Evolutionary conservation across 2,329 filamentous ascomycete species (phyloP).

Genomic region (Coniochaeta hoffmannii): DNA sequence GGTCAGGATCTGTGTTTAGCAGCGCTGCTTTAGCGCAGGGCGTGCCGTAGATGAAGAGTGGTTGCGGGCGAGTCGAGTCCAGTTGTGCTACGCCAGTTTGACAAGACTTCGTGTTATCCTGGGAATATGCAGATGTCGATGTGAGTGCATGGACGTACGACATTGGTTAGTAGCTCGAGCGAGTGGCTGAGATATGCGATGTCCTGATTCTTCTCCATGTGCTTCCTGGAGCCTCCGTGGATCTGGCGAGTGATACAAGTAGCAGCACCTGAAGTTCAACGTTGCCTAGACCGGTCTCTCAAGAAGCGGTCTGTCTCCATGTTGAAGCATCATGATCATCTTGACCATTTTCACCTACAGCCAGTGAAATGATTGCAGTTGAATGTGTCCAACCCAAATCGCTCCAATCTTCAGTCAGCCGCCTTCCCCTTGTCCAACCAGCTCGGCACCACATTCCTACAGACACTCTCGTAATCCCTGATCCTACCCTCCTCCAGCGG

Average conservation of each 20-base stretch:
- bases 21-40: too few relatives aligned
- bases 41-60: neutral
- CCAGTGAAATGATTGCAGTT: too few relatives aligned
- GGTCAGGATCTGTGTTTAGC: neutral
- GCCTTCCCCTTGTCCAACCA: constrained; percentile 55
- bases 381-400: neutral
- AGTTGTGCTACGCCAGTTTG: neutral
- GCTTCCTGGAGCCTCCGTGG: too few relatives aligned
- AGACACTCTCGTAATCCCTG: constrained; percentile 68
- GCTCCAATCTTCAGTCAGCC: constrained; percentile 51
- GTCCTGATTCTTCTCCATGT: too few relatives aligned
- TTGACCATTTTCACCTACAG: too few relatives aligned
- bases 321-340: too few relatives aligned
- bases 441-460: constrained; percentile 53
- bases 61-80: neutral
- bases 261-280: too few relatives aligned
- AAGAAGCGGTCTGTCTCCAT: too few relatives aligned
- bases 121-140: neutral
- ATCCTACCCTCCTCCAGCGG: constrained; percentile 48
- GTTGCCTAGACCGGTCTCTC: too few relatives aligned
- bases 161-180: neutral
- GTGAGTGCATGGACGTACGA: neutral
- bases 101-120: too few relatives aligned
- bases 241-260: too few relatives aligned
- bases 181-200: too few relatives aligned